phyloP scores from a whole-genome alignment of 352 stramenopile genomes.

The Phytophthora hibernalis region DNA sequence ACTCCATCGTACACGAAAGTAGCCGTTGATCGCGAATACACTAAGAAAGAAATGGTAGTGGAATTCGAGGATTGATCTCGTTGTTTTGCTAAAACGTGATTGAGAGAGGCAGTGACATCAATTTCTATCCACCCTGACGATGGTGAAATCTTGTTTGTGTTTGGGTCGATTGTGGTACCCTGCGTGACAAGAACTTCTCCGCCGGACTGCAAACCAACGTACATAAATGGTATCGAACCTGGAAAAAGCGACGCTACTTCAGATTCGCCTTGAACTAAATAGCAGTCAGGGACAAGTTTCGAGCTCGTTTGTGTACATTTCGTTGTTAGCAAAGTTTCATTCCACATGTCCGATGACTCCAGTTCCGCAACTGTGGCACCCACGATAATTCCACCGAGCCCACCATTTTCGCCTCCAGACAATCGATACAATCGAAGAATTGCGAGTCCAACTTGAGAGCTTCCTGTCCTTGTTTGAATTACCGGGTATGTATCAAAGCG shows the following conservation, averaged over 20 bases:
- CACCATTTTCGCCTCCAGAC: constrained; percentile 66
- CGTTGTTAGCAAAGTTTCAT: constrained; percentile 43
- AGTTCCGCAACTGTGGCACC: constrained; percentile 43
- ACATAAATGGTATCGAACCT: constrained; percentile 32
- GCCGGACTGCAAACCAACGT: constrained; percentile 24
- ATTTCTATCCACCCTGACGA: constrained; percentile 67
- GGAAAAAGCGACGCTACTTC: constrained; percentile 47
- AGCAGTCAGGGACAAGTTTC: constrained; percentile 31
- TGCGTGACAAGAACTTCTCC: constrained; percentile 46
- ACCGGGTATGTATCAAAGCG: constrained; percentile 48
- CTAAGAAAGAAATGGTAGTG: constrained; percentile 53
- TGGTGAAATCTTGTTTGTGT: constrained; percentile 46
- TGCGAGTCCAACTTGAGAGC: constrained; percentile 60
- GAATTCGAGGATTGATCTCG: constrained; percentile 28
- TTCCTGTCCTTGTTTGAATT: constrained; percentile 45
- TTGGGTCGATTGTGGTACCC: constrained; percentile 41
- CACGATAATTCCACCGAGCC: constrained; percentile 60
- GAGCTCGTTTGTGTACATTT: constrained; percentile 21
- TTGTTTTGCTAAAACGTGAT: constrained; percentile 52
- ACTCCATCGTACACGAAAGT: constrained; percentile 61
- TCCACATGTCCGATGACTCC: constrained; percentile 38
- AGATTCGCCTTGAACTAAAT: constrained; percentile 23
- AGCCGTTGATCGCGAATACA: constrained; percentile 54
- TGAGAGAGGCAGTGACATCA: constrained; percentile 70
- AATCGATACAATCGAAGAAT: constrained; percentile 64